Evolutionary conservation across 352 stramenopile genomes (phyloP), one percentile per base, ranked within the genome.

Genomic region (Globisporangium mamillatum): DNA sequence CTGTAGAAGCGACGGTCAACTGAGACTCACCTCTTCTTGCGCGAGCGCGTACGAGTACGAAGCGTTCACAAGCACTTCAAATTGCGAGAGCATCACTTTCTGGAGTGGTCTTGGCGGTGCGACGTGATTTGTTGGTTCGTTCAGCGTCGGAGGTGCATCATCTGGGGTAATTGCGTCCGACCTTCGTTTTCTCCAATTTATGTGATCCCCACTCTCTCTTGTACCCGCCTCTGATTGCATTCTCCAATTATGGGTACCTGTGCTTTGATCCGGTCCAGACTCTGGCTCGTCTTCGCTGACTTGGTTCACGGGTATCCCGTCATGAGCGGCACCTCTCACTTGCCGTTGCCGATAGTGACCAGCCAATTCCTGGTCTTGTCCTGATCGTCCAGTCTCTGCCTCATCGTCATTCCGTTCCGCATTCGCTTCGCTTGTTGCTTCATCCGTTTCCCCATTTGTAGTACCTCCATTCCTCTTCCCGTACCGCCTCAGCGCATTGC

Each of bases 11-110:
- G 9, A 36, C 16, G n/a, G 27, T 20, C 4, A 24, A 4, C n/a
- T 3, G 25, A 29, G 25, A 56, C 50, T 56, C 10, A 61, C 56
- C 6, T 61, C 56, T 38, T 44, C 32, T 14, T 44, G n/a, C 16
- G 29, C 56, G 29, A 61, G 56, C 16, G 29, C 56, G 16, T 61
- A 61, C 56, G 56, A 61, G 29, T 61, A 61, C 25, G 32, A 29
- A 4, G 56, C 32, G 29, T 48, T 36, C 56, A 61, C 16, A 32
- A 61, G 20, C 32, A 61, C 56, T 25, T 61, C 32, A 32, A 61
- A 24, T 29, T 61, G 29, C 16, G 56, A 29, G 1, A 61, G 56
- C 56, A 32, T 61, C 56, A 48, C 32, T 16, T 44, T 38, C 56
- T 44, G 56, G 6, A 27, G 32, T 16, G 16, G 25, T 22, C 29